Base-by-base conservation (phyloP, 306 rosid genomes). In the Mucuna pruriens region DNA sequence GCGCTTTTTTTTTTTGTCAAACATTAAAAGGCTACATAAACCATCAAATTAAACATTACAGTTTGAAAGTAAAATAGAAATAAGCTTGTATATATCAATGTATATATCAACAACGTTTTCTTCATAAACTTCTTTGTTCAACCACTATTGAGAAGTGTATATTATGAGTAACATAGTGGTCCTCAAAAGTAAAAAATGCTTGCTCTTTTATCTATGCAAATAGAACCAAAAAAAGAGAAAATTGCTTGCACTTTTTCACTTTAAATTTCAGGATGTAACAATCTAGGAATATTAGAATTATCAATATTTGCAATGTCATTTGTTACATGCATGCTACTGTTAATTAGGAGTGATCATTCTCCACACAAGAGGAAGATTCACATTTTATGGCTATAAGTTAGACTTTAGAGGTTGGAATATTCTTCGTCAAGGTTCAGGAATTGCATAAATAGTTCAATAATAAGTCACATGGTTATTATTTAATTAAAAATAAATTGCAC, bases 221-320 rank as follows among this genome's bases (percentile, higher is more conserved):
- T 20, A 66, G 77, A 81, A 51, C 70, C 52, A 66, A 69, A 72
- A 71, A 29, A 51, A 2, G 6, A 34, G 52, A n/a, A 36, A 12
- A 5, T 36, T 12, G 11, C 5, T 19, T 36, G 38, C 66, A 52
- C 75, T 51, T 83, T 66, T 52, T 22, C 44, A 38, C 75, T 45
- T 51, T 78, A 71, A 48, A 58, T n/a, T 42, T 34, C 39, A 68
- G 68, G 73, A 10, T 23, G 40, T 44, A 52, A 17, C 48, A 22
- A 48, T 38, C 31, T 46, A 63, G 20, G 76, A 54, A 63, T 39
- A 68, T 67, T 16, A 33, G 64, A 75, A 46, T 71, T 20, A 65
- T 72, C 70, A 34, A 19, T 49, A 70, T 83, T 31, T 64, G 72
- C 80, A 64, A 52, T 13, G 20, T 16, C 66, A 64, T 84, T 72